Evolutionary conservation across 805 yeast species (phyloP), one percentile per base, ranked within the genome.

Genomic region (Wickerhamomyces bisporus): DNA sequence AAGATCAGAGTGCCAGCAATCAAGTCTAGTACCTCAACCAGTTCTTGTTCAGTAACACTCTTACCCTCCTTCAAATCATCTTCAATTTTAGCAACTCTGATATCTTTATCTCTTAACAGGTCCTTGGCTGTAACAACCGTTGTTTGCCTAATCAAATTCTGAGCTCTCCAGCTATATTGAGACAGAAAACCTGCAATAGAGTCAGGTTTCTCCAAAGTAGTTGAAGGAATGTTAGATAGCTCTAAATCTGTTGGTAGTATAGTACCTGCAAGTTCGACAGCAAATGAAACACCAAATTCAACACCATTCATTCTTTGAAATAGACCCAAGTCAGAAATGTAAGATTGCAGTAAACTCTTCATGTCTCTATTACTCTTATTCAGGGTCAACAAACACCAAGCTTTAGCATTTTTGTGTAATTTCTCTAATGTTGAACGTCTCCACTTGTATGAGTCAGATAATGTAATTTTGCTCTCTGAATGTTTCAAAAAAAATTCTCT

Each of bases 271-370:
- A 87, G 74, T 47, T 86, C 93, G 41, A 89, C 65, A 0, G 98
- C 98, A 68, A 91, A 86, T 0, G 95, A 81, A 34, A 88, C 81
- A 38, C 98, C 98, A 52, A 73, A 79, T 40, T 84, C 81, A 30
- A 85, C 72, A 50, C 51, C 64, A 49, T 58, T 71, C 47, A 57
- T 55, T 45, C 52, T 61, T 44, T 50, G 63, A 39, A 50, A 38
- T 18, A 42, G 34, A 19, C 68, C 64, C 47, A 63, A 48, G 21
- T 66, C 71, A 2, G 86, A 71, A 4, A 88, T 75, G 52, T 91
- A 93, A 0, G 82, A 68, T 52, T 86, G 93, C 33, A 93, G 66
- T 45, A 91, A 66, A 31, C 87, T 77, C 57, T 85, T 88, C 56
- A 84, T 73, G 50, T 89, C 96, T 35, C 77, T 76, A 31, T 77